A percentile compares a stretch with the other conserved stretches of the same genome.
These are phyloP conservation scores for Adansonia madagascariensis DNA, from an alignment of 441 rosid species.

Conservation along the genomic window DNA sequence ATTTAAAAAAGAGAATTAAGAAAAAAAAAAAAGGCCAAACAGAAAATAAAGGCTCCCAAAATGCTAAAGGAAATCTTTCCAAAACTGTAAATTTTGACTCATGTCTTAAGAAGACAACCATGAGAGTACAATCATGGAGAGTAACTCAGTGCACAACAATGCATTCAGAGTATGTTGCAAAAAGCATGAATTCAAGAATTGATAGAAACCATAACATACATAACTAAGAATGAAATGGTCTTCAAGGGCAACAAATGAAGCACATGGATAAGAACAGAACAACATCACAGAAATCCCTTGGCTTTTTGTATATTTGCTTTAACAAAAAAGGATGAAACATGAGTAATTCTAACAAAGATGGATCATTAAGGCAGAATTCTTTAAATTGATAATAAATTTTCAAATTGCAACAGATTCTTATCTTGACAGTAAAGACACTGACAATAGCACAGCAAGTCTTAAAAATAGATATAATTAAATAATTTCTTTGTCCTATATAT, in stretches of 20 bases:
- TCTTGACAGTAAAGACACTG: neutral
- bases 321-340: neutral
- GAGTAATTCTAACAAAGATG: neutral
- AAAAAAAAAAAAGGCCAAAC: neutral
- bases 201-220: neutral
- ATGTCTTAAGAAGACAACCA: neutral
- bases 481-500: neutral
- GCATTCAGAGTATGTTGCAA: neutral
- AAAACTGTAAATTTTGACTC: neutral
- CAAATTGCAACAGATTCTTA: neutral
- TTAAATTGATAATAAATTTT: neutral
- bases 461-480: neutral
- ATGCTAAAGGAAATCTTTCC: neutral
- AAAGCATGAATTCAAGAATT: neutral
- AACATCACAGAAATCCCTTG: neutral
- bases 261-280: neutral
- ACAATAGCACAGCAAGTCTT: constrained; percentile 14
- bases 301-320: neutral
- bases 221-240: neutral
- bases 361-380: neutral
- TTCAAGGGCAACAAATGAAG: neutral
- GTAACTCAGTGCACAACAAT: neutral
- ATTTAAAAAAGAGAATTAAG: neutral
- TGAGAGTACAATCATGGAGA: neutral
- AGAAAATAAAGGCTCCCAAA: neutral